Base-by-base conservation (phyloP, 2,329 filamentous ascomycete species). In the Zymoseptoria brevis region DNA sequence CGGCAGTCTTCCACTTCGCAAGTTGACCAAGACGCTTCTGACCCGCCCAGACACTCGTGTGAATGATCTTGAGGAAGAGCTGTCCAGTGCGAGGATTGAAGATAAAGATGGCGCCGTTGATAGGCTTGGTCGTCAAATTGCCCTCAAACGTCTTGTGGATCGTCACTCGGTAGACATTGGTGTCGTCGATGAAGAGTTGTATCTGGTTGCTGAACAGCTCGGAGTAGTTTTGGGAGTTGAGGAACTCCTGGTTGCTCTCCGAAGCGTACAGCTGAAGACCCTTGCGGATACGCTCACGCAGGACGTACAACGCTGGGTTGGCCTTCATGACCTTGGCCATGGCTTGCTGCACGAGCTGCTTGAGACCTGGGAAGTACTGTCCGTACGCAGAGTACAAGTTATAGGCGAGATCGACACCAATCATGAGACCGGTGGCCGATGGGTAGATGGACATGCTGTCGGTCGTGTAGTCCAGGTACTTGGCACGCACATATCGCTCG, bases 251-350 rank as follows among this genome's bases (percentile, higher is more conserved):
- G 77, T 96, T 97, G 78, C 90, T 96, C 78, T 99, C 95, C 0
- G 93, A 97, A 2, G 94, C 94, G 71, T 99, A 99, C 13, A 99
- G 81, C 77, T 99, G 94, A 60, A 99, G 83, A 81, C 94, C 94
- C 81, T 99, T 99, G 65, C 95, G 85, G 64, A 99, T 99, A 83
- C 94, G 94, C 78, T 99, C 94, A 60, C 94, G 89, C 60, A 99
- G 79, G 55, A 99, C 94, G 73, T 97, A 99, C 30, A 99, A 78
- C 2, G 94, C 94, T 16, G 94, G 94, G 71, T 99, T 99, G 45
- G 94, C 93, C 78, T 99, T 99, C 94, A 99, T 99, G 73, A 99
- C 86, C 85, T 99, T 99, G 54, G 91, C 91, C 95, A 99, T 99
- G 5, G 95, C 94, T 74, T 97, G 93, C 75, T 99, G 95, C 24